Conservation (phyloP, 176 grass and related monocot genomes). For the Ensete ventricosum region DNA sequence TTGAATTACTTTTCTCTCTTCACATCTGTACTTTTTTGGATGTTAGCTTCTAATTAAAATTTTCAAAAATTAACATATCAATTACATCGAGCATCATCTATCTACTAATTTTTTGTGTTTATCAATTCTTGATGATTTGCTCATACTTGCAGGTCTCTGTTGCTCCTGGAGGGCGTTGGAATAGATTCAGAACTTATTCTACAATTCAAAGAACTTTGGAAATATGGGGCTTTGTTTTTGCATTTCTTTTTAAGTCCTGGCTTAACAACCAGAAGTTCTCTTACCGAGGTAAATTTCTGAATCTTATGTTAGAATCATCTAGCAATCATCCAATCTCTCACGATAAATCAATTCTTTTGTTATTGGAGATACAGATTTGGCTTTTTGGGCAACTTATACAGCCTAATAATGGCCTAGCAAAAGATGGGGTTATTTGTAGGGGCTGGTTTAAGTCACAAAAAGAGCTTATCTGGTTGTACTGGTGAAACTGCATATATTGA, state of each 20-base stretch:
- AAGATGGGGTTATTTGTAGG: not conserved
- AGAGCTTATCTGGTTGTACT: no score
- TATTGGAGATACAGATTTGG: not conserved
- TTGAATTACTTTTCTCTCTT: not conserved
- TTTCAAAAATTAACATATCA: not conserved
- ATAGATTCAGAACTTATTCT: constrained; percentile 96
- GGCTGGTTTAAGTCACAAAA: no score
- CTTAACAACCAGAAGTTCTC: constrained; percentile 90
- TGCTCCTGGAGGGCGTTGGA: constrained; percentile 86
- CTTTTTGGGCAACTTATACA: not conserved
- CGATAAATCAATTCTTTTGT: not conserved
- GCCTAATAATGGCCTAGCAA: not conserved
- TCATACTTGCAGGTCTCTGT: constrained; percentile 75
- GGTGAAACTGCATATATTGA: no score
- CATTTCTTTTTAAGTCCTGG: constrained; percentile 83
- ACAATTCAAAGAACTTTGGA: constrained; percentile 97
- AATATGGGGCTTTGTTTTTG: constrained; percentile 92
- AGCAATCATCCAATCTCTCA: not conserved
- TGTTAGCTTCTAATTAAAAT: not conserved
- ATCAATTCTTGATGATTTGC: constrained; percentile 18
- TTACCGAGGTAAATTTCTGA: constrained; percentile 55
- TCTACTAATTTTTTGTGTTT: not conserved
- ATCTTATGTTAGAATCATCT: not conserved
- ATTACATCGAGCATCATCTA: no score
- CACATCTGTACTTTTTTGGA: not conserved